Evolutionary conservation across 179 eudicot species (phyloP).

Genomic region (Heliamphora pulchella): DNA sequence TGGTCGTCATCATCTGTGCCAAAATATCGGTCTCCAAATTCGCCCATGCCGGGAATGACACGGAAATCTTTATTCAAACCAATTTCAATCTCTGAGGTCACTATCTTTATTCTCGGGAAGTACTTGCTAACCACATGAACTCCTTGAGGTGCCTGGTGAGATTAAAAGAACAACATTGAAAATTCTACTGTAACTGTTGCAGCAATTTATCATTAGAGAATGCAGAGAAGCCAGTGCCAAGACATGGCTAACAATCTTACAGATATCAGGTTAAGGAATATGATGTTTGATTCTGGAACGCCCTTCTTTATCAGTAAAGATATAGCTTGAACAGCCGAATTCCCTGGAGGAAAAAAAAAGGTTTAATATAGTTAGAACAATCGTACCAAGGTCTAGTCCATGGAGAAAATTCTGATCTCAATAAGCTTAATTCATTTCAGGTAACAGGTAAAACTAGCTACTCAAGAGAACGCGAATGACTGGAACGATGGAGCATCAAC

Average conservation of each 20-base stretch:
- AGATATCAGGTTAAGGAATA: conserved; percentile 74
- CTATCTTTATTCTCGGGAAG: conserved; percentile 89
- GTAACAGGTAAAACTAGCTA: background rate
- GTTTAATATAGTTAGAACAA: background rate
- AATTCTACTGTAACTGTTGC: background rate
- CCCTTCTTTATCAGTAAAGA: conserved; percentile 79
- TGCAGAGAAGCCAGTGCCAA: background rate
- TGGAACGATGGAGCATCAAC: background rate
- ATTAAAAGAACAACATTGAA: background rate
- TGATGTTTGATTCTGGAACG: conserved; percentile 79
- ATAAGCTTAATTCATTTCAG: no score
- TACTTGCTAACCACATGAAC: conserved; percentile 81
- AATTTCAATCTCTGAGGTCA: conserved; percentile 86
- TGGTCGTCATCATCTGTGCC: conserved; percentile 87
- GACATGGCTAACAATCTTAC: conserved; percentile 32
- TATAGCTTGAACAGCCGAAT: conserved; percentile 93
- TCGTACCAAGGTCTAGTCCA: background rate
- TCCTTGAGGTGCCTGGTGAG: conserved; percentile 90
- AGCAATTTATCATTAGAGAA: background rate
- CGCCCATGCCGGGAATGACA: conserved; percentile 96
- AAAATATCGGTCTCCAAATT: conserved; percentile 89
- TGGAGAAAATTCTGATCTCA: background rate
- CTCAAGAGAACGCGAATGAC: background rate
- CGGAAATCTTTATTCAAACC: conserved; percentile 85
- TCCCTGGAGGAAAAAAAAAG: conserved; percentile 38